Conservation (phyloP, 1,284 basidiomycete species). For the Puccinia brachypodii region DNA sequence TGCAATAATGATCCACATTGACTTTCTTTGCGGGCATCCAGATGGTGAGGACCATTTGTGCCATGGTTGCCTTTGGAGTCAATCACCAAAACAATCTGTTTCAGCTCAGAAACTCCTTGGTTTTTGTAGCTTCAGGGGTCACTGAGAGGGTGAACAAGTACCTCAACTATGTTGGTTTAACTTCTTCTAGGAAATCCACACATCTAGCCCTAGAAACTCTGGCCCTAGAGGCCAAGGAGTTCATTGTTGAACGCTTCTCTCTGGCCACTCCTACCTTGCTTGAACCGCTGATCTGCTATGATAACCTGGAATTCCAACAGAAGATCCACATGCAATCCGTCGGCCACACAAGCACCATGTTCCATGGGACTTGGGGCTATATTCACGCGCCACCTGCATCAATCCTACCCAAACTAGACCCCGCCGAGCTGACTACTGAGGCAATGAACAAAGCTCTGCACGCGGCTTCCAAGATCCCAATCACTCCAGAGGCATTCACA, state of each 20-base stretch:
- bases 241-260: no score
- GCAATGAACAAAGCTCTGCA: no score
- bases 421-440: no score
- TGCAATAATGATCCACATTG: no score
- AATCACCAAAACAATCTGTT: background rate
- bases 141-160: background rate
- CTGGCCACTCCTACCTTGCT: background rate
- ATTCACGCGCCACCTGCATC: no score
- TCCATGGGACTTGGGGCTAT: conserved; percentile 27
- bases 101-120: background rate
- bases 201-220: background rate
- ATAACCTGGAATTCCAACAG: conserved; percentile 26
- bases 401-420: no score
- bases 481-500: no score
- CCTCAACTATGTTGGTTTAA: background rate
- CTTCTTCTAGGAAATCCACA: background rate
- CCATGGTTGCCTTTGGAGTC: background rate
- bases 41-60: background rate
- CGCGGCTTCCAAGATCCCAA: no score
- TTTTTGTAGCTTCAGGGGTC: background rate
- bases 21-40: background rate
- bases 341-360: background rate
- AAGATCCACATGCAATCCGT: background rate
- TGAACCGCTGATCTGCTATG: background rate
- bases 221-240: background rate